phyloP scores from a whole-genome alignment of 2,329 filamentous ascomycete species.

The Monosporascus ibericus region DNA sequence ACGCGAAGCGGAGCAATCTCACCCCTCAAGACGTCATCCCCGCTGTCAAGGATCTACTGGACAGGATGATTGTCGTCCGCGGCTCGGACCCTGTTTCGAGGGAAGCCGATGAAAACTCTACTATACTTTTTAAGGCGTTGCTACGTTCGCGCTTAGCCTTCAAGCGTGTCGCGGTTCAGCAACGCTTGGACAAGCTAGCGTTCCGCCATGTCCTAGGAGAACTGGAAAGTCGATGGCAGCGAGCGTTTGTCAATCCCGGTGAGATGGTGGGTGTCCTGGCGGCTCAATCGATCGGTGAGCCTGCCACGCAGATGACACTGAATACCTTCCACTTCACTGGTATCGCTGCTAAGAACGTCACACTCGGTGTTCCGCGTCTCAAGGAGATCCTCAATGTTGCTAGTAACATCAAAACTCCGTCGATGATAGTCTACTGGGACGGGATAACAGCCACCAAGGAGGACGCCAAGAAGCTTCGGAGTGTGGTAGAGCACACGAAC shows the following conservation, averaged over 20 bases:
- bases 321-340: conserved; percentile 99
- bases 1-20: conserved; percentile 79
- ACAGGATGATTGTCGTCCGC: conserved; percentile 77
- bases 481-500: conserved; percentile 88
- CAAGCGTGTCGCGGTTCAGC: conserved; percentile 82
- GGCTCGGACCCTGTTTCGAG: conserved; percentile 74
- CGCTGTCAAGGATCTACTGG: conserved; percentile 66
- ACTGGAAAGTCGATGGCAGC: conserved; percentile 80
- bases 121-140: conserved; percentile 86
- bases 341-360: conserved; percentile 99
- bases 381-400: conserved; percentile 99
- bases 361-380: conserved; percentile 94
- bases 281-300: conserved; percentile 97
- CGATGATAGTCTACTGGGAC: conserved; percentile 86
- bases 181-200: conserved; percentile 82
- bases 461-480: conserved; percentile 77
- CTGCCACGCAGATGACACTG: conserved; percentile 97
- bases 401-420: conserved; percentile 96
- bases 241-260: conserved; percentile 80
- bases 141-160: conserved; percentile 84
- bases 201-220: conserved; percentile 91
- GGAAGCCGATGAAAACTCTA: conserved; percentile 85
- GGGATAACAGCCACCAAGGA: conserved; percentile 63
- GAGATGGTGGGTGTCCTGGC: conserved; percentile 99
- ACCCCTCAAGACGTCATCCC: conserved; percentile 84